Conservation (phyloP, 768 basidiomycete genomes). For the Amanita inopinata region DNA sequence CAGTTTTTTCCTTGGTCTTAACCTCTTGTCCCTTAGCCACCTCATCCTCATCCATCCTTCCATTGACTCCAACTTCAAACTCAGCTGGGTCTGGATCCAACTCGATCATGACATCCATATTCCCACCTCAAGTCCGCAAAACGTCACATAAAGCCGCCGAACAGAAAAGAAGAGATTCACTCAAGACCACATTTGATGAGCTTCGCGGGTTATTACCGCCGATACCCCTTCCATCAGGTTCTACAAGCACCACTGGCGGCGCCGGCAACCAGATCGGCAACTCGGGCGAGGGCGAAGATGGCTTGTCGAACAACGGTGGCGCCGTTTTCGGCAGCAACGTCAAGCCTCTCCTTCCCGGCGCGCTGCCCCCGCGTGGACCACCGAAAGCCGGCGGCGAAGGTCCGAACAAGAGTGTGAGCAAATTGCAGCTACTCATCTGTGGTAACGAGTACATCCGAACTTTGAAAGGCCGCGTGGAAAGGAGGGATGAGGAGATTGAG, state of each 20-base stretch:
- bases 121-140: constrained; percentile 43
- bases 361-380: constrained; percentile 82
- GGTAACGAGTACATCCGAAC: constrained; percentile 82
- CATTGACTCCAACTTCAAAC: constrained; percentile 8
- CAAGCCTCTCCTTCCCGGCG: constrained; percentile 77
- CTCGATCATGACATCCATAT: neutral
- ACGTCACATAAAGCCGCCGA: constrained; percentile 94
- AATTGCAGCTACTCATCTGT: constrained; percentile 83
- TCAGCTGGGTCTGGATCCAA: neutral
- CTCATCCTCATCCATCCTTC: constrained; percentile 9
- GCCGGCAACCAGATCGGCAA: constrained; percentile 24
- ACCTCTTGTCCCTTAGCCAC: constrained; percentile 15
- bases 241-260: too few relatives aligned
- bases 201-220: constrained; percentile 78
- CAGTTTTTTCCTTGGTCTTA: neutral
- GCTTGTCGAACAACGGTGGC: constrained; percentile 10
- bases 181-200: constrained; percentile 90
- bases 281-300: constrained; percentile 11
- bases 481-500: constrained; percentile 72
- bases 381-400: constrained; percentile 80
- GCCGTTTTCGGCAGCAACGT: constrained; percentile 24
- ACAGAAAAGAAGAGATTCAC: constrained; percentile 92
- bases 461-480: constrained; percentile 67
- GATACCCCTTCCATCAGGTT: constrained; percentile 65
- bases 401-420: constrained; percentile 93